Evolutionary conservation across 768 basidiomycete species (phyloP).

Genomic region (Mrakia blollopis): DNA sequence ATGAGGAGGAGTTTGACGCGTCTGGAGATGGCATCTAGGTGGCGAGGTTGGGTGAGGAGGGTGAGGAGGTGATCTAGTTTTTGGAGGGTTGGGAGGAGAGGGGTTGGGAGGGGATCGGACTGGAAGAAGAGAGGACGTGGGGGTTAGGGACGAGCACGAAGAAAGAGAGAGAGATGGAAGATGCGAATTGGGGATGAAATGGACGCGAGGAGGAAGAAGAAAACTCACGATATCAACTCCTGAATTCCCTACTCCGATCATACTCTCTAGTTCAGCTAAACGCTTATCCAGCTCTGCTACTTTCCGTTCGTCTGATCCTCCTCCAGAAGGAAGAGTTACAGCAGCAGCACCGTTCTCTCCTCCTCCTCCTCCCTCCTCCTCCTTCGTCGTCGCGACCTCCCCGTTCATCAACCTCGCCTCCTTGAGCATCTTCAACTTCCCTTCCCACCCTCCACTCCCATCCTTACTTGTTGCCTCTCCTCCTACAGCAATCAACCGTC

Average conservation of each 20-base stretch:
- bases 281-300: constrained; percentile 75
- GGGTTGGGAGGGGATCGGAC: constrained; percentile 46
- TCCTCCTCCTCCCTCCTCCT: constrained; percentile 31
- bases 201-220: background rate
- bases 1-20: constrained; percentile 86
- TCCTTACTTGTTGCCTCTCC: constrained; percentile 57
- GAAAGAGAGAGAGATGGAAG: background rate
- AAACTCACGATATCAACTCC: constrained; percentile 71
- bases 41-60: constrained; percentile 87
- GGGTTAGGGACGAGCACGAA: background rate
- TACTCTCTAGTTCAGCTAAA: constrained; percentile 72
- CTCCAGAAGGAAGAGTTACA: constrained; percentile 30
- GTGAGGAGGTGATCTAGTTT: constrained; percentile 79
- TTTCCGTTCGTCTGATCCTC: constrained; percentile 44
- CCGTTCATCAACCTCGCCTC: constrained; percentile 18
- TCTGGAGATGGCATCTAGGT: constrained; percentile 90
- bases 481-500: constrained; percentile 65
- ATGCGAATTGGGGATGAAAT: background rate
- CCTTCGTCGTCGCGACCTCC: constrained; percentile 23
- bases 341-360: constrained; percentile 34
- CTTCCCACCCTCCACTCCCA: constrained; percentile 56
- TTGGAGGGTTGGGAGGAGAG: constrained; percentile 69
- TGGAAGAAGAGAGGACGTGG: background rate
- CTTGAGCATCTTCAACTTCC: constrained; percentile 32
- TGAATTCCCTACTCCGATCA: constrained; percentile 75